Percentiles rank a stretch among this genome's conserved stretches.
Conservation (phyloP, 2,329 filamentous ascomycete species). For the Lasiodiplodia gonubiensis region DNA sequence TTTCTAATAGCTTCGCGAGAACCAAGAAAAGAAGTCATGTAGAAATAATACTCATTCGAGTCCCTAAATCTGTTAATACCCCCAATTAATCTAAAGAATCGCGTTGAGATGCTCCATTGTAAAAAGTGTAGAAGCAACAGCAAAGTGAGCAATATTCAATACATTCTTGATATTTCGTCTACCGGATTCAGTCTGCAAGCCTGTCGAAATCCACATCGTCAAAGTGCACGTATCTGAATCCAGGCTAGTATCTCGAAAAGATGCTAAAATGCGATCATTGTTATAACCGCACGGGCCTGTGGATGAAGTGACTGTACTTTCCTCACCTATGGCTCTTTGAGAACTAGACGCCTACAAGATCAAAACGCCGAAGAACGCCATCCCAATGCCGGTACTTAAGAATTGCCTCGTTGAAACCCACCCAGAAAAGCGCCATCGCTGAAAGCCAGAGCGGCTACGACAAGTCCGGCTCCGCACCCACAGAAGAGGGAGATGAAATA, state of each 20-base stretch:
- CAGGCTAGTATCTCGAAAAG: background rate
- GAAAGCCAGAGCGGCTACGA: background rate
- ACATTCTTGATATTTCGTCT: no score
- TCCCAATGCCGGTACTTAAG: conserved; percentile 2
- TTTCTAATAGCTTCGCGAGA: no score
- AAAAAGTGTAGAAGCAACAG: no score
- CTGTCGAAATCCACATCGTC: background rate
- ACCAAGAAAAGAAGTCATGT: no score
- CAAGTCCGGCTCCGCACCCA: background rate
- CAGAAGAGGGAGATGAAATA: background rate
- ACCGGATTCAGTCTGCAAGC: no score
- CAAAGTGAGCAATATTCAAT: no score
- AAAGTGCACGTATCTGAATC: background rate
- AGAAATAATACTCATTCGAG: no score
- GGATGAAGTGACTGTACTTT: background rate
- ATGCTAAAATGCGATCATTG: background rate
- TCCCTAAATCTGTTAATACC: no score
- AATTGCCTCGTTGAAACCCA: background rate
- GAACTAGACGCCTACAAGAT: background rate
- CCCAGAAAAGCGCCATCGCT: conserved; percentile 11
- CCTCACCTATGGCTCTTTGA: background rate
- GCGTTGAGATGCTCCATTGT: no score
- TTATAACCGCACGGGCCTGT: background rate
- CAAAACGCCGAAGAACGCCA: conserved; percentile 5
- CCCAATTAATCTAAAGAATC: no score